Conservation (phyloP, 257 asterid species). For the Nicotiana sylvestris region DNA sequence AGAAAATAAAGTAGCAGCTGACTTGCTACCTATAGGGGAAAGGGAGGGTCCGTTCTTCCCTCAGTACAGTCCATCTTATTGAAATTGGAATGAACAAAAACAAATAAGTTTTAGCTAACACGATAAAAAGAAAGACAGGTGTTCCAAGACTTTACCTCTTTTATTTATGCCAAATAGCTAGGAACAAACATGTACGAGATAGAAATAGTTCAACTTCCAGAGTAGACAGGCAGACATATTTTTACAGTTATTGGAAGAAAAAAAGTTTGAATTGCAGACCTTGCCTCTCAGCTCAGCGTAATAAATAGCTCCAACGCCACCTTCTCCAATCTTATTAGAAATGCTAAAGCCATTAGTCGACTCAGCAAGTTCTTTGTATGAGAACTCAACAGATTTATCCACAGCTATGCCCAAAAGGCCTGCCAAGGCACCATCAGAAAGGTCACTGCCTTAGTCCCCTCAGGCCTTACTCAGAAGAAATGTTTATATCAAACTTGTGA, state of each 20-base stretch:
- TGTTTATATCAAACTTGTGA: neutral
- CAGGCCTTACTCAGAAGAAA: neutral
- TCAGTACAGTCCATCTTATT: neutral
- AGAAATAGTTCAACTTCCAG: neutral
- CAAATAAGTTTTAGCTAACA: neutral
- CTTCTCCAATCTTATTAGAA: conserved; percentile 85
- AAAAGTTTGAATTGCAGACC: conserved; percentile 36
- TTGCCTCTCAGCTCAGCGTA: conserved; percentile 97
- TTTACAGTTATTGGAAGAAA: neutral
- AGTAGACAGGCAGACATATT: neutral
- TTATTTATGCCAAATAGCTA: neutral
- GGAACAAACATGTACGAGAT: neutral
- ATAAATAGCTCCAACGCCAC: conserved; percentile 93
- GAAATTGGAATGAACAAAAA: neutral
- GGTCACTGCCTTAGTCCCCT: conserved; percentile 19
- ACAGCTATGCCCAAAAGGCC: conserved; percentile 59
- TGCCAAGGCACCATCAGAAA: conserved; percentile 42
- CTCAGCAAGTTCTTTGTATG: conserved; percentile 81
- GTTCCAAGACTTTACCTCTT: neutral
- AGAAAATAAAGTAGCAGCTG: neutral
- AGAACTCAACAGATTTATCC: conserved; percentile 84
- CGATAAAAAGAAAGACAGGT: neutral
- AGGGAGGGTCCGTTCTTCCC: neutral
- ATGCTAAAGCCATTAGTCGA: conserved; percentile 74
- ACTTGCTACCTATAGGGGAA: neutral